Evolutionary conservation across 2,329 filamentous ascomycete species (phyloP), one percentile per base, ranked within the genome.

Genomic region (Colletotrichum sp.): DNA sequence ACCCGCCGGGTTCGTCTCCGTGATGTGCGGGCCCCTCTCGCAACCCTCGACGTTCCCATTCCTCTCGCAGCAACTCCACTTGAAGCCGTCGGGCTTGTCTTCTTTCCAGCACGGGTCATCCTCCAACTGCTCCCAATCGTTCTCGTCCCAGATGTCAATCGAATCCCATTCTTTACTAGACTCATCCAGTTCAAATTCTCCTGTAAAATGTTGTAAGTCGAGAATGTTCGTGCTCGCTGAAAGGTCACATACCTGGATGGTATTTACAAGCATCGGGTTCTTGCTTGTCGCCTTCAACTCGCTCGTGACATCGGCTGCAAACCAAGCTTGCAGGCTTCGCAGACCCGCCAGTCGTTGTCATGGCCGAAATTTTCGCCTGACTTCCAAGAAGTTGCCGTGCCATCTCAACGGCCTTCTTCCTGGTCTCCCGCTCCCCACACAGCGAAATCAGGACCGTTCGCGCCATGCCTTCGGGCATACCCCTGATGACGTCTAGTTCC

Each of bases 21-120:
- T 10, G 5, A 36, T 26, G 34, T 68, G 70, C 30, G 26, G 21
- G 13, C 26, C 52, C 30, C 28, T 49, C 26, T 26, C 12, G 32
- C 70, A 68, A 21, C 70, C 52, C 30, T 32, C 28, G 5, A 72
- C 64, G 5, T 34, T 30, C n/a, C 70, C 70, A 2, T 49, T 65
- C 24, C 49, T 49, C 10, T 52, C n/a, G 63, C 64, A 72, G n/a
- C 70, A 62, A 55, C 64, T 72, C 70, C 70, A 72, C n/a, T 28
- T 72, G 70, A 72, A 72, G 7, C 64, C 64, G 2, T 68, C 64
- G 5, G 70, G 70, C 6, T 10, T 6, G 3, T 60, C 49, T 39
- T 36, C 8, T 10, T 7, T 7, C 64, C 44, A 32, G 6, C 4
- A 12, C 32, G n/a, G 15, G n/a, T 72, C 64, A 16, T 18, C 49